Evolutionary conservation across 805 yeast genomes (phyloP), one percentile per base, ranked within the genome.

Genomic region (Saccharomyces mikatae): DNA sequence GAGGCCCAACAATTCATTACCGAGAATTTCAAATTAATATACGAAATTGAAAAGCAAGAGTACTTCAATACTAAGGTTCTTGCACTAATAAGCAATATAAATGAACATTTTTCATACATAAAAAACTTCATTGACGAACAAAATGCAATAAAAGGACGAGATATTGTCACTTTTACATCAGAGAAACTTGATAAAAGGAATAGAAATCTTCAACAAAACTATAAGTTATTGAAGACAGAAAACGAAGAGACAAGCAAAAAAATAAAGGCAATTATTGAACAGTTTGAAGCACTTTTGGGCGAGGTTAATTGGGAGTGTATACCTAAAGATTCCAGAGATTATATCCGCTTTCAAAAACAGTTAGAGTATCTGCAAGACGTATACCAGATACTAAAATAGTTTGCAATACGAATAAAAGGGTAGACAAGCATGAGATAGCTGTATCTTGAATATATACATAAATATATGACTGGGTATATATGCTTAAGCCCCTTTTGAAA

Each of bases 81-180:
- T 46, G 48, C 49, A 10, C 55, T 68, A 13, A 64, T 68, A 3
- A 60, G 59, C 51, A 65, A 62, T 52, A 61, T 69, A 24, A 60
- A 60, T 24, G 71, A 67, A 24, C 68, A 67, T 50, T 47, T 68
- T 4, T 52, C 52, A 41, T 66, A 70, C 1, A 63, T 68, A 9
- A 62, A 63, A 50, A 62, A 63, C 44, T 68, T 65, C 52, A 58
- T 67, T 3, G 60, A 62, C 13, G 71, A 68, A 51, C 64, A 64
- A 31, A 63, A 62, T 41, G 48, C 62, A 28, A 58, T 63, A 28
- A 62, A 66, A 31, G 54, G 53, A 4, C 61, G 60, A 24, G 61
- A 57, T 44, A 54, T 59, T 10, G 59, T 59, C 13, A 60, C 56
- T 32, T 65, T 62, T 41, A 46, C 63, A 6, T 58, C 58, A 41